Evolutionary conservation across 164 flowering plant species (phyloP), one percentile per base, ranked within the genome.

Genomic region (Umbellularia californica): DNA sequence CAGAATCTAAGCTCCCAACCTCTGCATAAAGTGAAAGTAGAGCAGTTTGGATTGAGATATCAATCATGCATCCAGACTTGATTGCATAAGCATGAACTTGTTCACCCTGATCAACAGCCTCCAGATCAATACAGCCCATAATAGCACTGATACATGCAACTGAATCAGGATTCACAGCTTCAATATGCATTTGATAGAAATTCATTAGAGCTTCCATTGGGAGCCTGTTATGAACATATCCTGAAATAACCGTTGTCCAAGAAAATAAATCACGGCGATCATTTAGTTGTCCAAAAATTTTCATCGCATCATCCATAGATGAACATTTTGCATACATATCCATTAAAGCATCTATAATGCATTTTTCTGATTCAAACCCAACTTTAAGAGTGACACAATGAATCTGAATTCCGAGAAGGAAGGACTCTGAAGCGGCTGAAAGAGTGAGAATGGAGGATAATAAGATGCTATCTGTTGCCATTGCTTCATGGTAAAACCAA

Each of bases 301-400:
- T 55, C 28, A 67, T 50, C 41, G 62, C 14, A 23, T 72, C 41
- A 12, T 68, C 71, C 72, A 77, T 35, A 68, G 7, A 47, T 12
- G 50, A 77, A 62, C 75, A 77, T 28, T 72, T 77, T 27, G 75
- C 76, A 72, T 77, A 77, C 79, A 77, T 72, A 41, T 68, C 72
- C 72, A 77, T 69, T 2, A 77, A 68, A 55, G 79, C 47, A 60
- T 60, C 79, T 50, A 66, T 67, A 35, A 77, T 70, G 73, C 47
- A 67, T 15, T n/a, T 22, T 22, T 68, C 75, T 24, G 66, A 30
- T 22, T 68, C 71, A 68, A 65, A 35, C 30, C 79, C 79, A 58
- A 11, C 22, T 58, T 68, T 72, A 35, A 68, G 20, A 41, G 62
- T 51, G 50, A 77, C 19, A 11, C 68, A 72, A 62, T 77, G 79